Conservation (phyloP, 163 green algal genomes). For the Chlorella variabilis region DNA sequence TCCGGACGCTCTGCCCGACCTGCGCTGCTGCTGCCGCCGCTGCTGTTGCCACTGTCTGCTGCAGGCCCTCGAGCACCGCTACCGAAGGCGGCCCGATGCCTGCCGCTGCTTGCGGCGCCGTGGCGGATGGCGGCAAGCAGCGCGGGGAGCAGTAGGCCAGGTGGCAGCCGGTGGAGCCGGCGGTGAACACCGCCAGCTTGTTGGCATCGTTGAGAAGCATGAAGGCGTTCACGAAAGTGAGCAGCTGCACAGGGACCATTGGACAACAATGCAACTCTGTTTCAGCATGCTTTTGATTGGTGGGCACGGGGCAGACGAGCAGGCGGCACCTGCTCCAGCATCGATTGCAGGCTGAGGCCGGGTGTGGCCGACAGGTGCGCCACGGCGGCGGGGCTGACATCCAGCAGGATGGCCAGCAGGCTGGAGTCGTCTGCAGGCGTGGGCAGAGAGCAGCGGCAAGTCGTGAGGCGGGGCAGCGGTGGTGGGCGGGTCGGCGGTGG, state of each 20-base stretch:
- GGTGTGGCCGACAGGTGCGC: background rate
- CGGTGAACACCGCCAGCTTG: slow-evolving; percentile 24
- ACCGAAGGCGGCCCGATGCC: background rate
- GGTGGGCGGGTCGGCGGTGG: too few species aligned
- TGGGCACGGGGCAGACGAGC: background rate
- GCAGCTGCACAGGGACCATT: too few species aligned
- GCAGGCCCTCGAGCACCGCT: slow-evolving; percentile 22
- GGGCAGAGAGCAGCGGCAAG: background rate
- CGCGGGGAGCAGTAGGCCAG: slow-evolving; percentile 37
- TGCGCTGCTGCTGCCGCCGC: background rate
- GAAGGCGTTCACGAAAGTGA: slow-evolving; percentile 26
- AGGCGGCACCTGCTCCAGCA: slow-evolving; percentile 12
- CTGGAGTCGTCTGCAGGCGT: slow-evolving; percentile 32
- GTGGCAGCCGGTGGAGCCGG: background rate
- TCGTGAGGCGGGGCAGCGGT: background rate
- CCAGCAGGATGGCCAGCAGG: slow-evolving; percentile 36
- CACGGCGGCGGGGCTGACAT: slow-evolving; percentile 12
- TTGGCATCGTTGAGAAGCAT: slow-evolving; percentile 23
- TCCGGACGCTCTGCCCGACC: background rate
- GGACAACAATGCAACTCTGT: background rate
- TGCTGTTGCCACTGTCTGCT: background rate
- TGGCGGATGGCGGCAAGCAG: background rate
- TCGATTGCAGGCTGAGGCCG: slow-evolving; percentile 12
- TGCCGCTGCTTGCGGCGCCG: background rate
- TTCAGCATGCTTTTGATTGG: background rate